These are phyloP conservation scores for Lactifluus piperatus DNA, from an alignment of 768 basidiomycete genomes.

Conservation along the genomic window DNA sequence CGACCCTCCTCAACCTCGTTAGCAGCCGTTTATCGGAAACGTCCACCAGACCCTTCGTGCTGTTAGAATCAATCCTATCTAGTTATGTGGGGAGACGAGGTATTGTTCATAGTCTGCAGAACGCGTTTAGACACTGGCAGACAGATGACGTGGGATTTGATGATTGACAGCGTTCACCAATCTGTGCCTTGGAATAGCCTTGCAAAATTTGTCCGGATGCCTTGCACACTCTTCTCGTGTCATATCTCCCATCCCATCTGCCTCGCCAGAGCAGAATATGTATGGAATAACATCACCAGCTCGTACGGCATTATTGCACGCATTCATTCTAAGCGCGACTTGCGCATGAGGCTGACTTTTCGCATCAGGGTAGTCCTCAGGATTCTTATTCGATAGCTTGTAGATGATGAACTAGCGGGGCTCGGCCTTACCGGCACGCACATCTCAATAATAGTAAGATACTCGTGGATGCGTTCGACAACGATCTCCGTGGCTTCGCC, in stretches of 20 bases:
- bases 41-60: slow-evolving; percentile 41
- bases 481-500: slow-evolving; percentile 86
- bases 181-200: slow-evolving; percentile 54
- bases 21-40: slow-evolving; percentile 36
- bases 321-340: slow-evolving; percentile 86
- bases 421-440: slow-evolving; percentile 67
- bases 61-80: background rate
- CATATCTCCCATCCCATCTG: slow-evolving; percentile 58
- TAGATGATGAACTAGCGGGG: slow-evolving; percentile 92
- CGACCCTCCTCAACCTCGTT: slow-evolving; percentile 46
- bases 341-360: slow-evolving; percentile 96
- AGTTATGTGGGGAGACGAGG: slow-evolving; percentile 36
- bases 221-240: slow-evolving; percentile 85
- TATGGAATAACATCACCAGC: slow-evolving; percentile 94
- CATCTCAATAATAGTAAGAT: slow-evolving; percentile 63
- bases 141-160: background rate
- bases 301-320: slow-evolving; percentile 69
- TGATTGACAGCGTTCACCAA: slow-evolving; percentile 45
- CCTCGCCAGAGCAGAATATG: slow-evolving; percentile 78
- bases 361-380: slow-evolving; percentile 93
- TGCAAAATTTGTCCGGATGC: slow-evolving; percentile 88
- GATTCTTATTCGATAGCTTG: slow-evolving; percentile 97
- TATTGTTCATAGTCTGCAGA: slow-evolving; percentile 82
- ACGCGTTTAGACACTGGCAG: background rate
- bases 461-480: slow-evolving; percentile 88